These are phyloP conservation scores for Sporisorium iseilematis-ciliati DNA, from an alignment of 1,284 basidiomycete species.

Conservation along the genomic window DNA sequence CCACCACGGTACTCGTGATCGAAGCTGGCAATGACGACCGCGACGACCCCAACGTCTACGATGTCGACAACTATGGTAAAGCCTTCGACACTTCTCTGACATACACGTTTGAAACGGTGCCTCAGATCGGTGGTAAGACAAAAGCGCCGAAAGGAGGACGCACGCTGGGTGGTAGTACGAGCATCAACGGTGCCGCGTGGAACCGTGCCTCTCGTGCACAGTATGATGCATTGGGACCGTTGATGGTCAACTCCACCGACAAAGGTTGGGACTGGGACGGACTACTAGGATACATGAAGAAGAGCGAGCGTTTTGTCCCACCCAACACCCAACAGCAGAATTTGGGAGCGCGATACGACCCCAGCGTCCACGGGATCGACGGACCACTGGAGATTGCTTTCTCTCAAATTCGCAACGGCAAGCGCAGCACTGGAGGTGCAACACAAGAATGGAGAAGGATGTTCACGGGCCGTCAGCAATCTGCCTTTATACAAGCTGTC, in stretches of 20 bases:
- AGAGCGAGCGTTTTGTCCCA: slow-evolving; percentile 75
- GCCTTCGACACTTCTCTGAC: slow-evolving; percentile 73
- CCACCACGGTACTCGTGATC: slow-evolving; percentile 62
- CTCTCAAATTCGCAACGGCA: slow-evolving; percentile 67
- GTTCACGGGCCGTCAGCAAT: slow-evolving; percentile 75
- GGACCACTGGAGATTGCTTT: slow-evolving; percentile 75
- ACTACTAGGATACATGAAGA: slow-evolving; percentile 74
- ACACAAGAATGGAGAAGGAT: slow-evolving; percentile 70
- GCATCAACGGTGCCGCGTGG: slow-evolving; percentile 76
- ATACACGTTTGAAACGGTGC: slow-evolving; percentile 74
- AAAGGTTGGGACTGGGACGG: slow-evolving; percentile 75
- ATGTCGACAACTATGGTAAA: slow-evolving; percentile 71
- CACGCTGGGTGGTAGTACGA: slow-evolving; percentile 76
- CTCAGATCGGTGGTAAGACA: slow-evolving; percentile 63
- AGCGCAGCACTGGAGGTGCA: slow-evolving; percentile 5
- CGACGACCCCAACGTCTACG: slow-evolving; percentile 32
- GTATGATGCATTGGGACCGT: slow-evolving; percentile 74
- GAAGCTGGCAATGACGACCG: slow-evolving; percentile 66
- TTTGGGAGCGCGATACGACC: slow-evolving; percentile 73
- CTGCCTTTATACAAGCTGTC: slow-evolving; percentile 74
- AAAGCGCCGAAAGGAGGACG: slow-evolving; percentile 73
- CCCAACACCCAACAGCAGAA: slow-evolving; percentile 74
- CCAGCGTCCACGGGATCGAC: slow-evolving; percentile 73
- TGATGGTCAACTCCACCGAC: slow-evolving; percentile 72
- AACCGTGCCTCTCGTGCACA: slow-evolving; percentile 75